phyloP scores from a whole-genome alignment of 1,139 yeast genomes.

The Sugiyamaella xylanicola region DNA sequence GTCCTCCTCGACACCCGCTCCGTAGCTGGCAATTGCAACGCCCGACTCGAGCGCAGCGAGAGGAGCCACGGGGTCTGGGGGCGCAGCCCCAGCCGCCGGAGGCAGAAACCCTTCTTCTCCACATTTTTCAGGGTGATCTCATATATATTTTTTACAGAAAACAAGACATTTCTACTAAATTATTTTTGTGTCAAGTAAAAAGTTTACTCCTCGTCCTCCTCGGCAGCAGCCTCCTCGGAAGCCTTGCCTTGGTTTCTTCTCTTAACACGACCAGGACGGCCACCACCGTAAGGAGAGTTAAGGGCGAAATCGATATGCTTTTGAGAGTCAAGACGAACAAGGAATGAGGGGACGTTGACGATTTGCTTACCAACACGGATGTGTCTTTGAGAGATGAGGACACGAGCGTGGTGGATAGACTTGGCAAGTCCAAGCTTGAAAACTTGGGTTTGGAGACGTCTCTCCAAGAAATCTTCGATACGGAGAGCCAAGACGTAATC shows the following conservation, averaged over 20 bases:
- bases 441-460: constrained; percentile 99
- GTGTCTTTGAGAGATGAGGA: constrained; percentile 97
- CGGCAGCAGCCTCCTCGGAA: constrained; percentile 73
- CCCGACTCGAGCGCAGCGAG: no score
- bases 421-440: constrained; percentile 99
- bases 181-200: constrained; percentile 12
- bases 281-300: constrained; percentile 99
- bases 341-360: constrained; percentile 98
- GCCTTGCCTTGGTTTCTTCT: constrained; percentile 86
- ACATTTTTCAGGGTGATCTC: constrained; percentile 1
- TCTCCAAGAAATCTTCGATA: constrained; percentile 99
- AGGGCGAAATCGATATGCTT: constrained; percentile 99
- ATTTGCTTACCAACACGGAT: constrained; percentile 99
- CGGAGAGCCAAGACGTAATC: constrained; percentile 99
- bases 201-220: constrained; percentile 51
- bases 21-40: no score
- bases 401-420: constrained; percentile 99
- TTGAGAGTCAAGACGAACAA: constrained; percentile 99
- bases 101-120: no score
- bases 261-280: constrained; percentile 99
- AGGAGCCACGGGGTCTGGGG: no score
- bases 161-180: constrained; percentile 11
- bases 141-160: constrained; percentile 14
- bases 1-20: no score
- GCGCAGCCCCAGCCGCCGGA: no score